Base-by-base conservation (phyloP, 2,329 filamentous ascomycete species). In the Pseudophaeomoniella oleicola region DNA sequence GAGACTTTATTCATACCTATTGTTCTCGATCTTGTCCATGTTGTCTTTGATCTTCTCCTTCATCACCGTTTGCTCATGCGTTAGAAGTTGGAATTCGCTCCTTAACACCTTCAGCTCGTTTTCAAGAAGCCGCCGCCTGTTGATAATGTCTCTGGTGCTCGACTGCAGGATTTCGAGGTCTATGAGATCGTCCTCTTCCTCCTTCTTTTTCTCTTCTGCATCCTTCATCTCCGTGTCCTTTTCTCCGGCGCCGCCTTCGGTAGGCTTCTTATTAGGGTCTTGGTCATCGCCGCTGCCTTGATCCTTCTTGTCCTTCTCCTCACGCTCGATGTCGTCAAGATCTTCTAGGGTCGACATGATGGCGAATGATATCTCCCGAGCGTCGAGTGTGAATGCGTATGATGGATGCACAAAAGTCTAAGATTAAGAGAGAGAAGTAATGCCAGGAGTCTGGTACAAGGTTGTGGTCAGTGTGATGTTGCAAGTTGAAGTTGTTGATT, bases 21-120 rank as follows among this genome's bases (percentile, higher is more conserved):
- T 98, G 64, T 98, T 96, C 48, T 92, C 87, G 53, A 98, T 98
- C 75, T 98, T 98, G 50, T 98, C 92, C 53, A 84, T 66, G 55
- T 98, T 98, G 58, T 98, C 90, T 71, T 94, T 96, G 62, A 98
- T 96, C 70, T 94, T 96, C 62, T 96, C 88, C 40, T 78, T 78
- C 90, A 98, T 98, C 34, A 84, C 79, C 35, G 81, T 77, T 66
- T 94, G 94, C 65, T 98, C 90, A 53, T 98, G 90, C 51, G 81
- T 81, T 64, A 98, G 70, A 50, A 90, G 80, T 57, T 94, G 87
- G 51, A 77, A 86, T 62, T 98, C 90, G 69, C 86, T 94, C 71
- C 82, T 88, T 86, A 98, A 96, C 63, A 98, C 96, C 52, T 90
- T 75, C 53, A 90, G 82, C 62, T 98, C 90, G 62, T 98, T 98